A percentile compares a stretch with the other conserved stretches of the same genome.
phyloP scores from a whole-genome alignment of 1,284 basidiomycete species.

The Cutaneotrichosporon mucoides region DNA sequence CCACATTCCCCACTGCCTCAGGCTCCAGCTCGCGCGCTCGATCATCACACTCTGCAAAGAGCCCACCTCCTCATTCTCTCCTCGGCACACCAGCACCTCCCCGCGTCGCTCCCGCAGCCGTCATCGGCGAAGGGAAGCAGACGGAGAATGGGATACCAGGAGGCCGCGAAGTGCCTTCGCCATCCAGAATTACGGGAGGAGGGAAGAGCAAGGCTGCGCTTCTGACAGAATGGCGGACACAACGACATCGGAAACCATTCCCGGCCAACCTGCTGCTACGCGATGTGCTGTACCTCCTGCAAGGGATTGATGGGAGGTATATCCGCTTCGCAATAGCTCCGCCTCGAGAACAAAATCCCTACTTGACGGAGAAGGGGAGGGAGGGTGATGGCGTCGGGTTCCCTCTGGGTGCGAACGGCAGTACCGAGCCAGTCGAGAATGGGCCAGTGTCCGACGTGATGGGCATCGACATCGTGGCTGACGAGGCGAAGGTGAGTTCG shows the following conservation, averaged over 20 bases:
- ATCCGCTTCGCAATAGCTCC: slow-evolving; percentile 65
- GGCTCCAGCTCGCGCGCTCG: too few relatives aligned
- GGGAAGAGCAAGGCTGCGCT: slow-evolving; percentile 47
- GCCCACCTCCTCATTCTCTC: too few relatives aligned
- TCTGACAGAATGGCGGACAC: slow-evolving; percentile 41
- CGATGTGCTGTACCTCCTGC: slow-evolving; percentile 88
- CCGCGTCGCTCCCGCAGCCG: not conserved
- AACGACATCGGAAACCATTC: slow-evolving; percentile 55
- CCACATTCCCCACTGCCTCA: too few relatives aligned
- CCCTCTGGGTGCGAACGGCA: slow-evolving; percentile 21
- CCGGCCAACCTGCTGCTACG: slow-evolving; percentile 73
- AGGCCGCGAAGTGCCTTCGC: too few relatives aligned
- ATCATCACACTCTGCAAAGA: too few relatives aligned
- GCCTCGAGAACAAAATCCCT: slow-evolving; percentile 53
- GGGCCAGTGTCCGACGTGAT: slow-evolving; percentile 21
- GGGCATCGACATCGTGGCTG: slow-evolving; percentile 42
- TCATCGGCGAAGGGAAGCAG: too few relatives aligned
- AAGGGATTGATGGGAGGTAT: slow-evolving; percentile 94
- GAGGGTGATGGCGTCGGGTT: slow-evolving; percentile 36
- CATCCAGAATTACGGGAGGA: not conserved
- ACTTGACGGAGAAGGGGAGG: slow-evolving; percentile 48
- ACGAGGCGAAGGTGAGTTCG: slow-evolving; percentile 39
- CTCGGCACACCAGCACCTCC: not conserved
- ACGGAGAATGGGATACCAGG: too few relatives aligned
- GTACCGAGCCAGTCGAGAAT: not conserved